Percentiles rank a stretch among this genome's conserved stretches.
Evolutionary conservation across 2,329 filamentous ascomycete genomes (phyloP).

Genomic region (Aspergillus phoenicis): DNA sequence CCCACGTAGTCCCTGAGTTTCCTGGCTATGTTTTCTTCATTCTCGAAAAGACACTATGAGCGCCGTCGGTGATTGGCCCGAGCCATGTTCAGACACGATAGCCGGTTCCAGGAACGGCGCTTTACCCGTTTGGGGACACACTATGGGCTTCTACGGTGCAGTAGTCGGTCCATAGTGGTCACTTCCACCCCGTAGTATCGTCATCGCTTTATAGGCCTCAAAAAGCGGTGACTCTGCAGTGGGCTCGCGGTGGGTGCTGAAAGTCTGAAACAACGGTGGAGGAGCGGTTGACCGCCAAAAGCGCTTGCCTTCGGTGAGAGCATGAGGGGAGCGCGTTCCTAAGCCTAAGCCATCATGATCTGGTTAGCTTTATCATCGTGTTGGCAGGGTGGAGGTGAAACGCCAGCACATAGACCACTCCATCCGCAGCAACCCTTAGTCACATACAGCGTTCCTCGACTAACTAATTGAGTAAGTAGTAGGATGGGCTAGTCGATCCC

Average conservation of each 20-base stretch:
- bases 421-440: not conserved
- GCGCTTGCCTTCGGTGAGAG: conserved; percentile 2
- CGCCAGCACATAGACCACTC: conserved; percentile 5
- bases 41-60: not conserved
- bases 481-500: not conserved
- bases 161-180: conserved; percentile 5
- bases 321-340: not conserved
- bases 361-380: not conserved
- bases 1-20: conserved; percentile 5
- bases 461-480: not conserved
- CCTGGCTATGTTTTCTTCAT: not conserved
- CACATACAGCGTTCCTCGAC: not conserved
- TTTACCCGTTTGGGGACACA: conserved; percentile 3
- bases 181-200: not conserved
- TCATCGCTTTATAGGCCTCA: not conserved
- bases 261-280: conserved; percentile 12
- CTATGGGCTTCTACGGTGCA: conserved; percentile 5
- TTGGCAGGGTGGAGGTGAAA: conserved; percentile 5
- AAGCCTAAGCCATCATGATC: not conserved
- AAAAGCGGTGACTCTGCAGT: conserved; percentile 13
- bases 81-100: conserved; percentile 1
- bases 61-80: not conserved
- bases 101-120: not conserved
- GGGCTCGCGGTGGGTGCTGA: conserved; percentile 8
- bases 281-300: conserved; percentile 8